phyloP scores from a whole-genome alignment of 176 grass and related monocot genomes.

The Thinopyrum elongatum region DNA sequence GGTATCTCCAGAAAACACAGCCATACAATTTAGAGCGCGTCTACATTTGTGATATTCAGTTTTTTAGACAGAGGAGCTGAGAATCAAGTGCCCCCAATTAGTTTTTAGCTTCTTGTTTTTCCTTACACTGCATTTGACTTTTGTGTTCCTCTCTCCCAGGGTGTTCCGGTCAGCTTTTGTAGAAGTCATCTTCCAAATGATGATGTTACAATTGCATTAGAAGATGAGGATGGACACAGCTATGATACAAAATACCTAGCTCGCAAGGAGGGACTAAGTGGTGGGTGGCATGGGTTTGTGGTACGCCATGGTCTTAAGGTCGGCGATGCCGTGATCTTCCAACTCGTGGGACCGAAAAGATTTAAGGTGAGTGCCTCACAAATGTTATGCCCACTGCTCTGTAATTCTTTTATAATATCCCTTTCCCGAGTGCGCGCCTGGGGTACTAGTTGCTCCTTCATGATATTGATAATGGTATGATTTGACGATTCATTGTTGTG shows the following conservation, averaged over 20 bases:
- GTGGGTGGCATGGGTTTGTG: conserved; percentile 33
- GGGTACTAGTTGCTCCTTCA: neutral
- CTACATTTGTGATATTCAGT: neutral
- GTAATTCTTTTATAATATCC: no score
- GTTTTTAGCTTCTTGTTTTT: neutral
- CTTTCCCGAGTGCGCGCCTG: neutral
- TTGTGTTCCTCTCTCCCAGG: neutral
- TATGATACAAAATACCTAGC: conserved; percentile 11
- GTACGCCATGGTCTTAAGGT: conserved; percentile 30
- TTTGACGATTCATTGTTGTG: neutral
- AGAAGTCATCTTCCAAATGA: conserved; percentile 29
- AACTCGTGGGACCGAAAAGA: conserved; percentile 28
- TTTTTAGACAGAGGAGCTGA: neutral
- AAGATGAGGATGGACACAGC: conserved; percentile 34
- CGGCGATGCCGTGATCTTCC: conserved; percentile 30
- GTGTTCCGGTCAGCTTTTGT: conserved; percentile 23
- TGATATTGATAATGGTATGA: neutral
- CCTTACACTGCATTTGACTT: neutral
- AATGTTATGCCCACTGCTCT: neutral
- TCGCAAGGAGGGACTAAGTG: conserved; percentile 38
- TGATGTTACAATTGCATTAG: conserved; percentile 11
- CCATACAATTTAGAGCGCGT: neutral
- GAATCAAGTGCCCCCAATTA: neutral
- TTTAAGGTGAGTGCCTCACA: conserved; percentile 31
- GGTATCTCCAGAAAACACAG: neutral